Evolutionary conservation across 257 asterid species (phyloP).

Genomic region (Solanum microdontum): DNA sequence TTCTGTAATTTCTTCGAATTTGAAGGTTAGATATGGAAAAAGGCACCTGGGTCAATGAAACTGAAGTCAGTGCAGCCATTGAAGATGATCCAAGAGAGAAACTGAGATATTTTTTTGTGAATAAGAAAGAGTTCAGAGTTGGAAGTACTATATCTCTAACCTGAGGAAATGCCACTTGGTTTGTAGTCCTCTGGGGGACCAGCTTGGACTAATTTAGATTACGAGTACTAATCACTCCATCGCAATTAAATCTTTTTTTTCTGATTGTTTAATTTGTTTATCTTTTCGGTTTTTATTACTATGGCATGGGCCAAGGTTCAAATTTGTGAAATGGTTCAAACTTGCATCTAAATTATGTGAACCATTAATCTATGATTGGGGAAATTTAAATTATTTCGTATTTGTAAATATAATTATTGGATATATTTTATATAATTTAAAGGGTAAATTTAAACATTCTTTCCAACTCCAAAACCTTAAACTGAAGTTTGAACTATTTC

Average conservation of each 20-base stretch:
- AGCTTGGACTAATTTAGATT: not conserved
- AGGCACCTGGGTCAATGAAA: conserved; percentile 22
- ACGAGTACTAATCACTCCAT: too few relatives aligned
- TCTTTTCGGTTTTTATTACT: not conserved
- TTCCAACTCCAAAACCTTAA: not conserved
- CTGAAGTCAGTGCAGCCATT: conserved; percentile 44
- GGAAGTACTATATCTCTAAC: not conserved
- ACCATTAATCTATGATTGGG: not conserved
- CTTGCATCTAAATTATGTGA: not conserved
- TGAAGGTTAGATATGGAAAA: conserved; percentile 19
- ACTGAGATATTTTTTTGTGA: not conserved
- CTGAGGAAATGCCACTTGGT: not conserved
- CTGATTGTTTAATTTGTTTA: too few relatives aligned
- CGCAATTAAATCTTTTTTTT: too few relatives aligned
- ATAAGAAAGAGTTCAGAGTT: not conserved
- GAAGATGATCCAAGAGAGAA: not conserved
- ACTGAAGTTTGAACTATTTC: not conserved
- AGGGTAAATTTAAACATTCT: too few relatives aligned
- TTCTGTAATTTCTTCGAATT: conserved; percentile 6
- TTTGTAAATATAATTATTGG: too few relatives aligned
- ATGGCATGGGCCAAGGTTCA: too few relatives aligned
- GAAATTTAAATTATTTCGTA: too few relatives aligned
- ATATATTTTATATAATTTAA: too few relatives aligned
- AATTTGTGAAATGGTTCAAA: not conserved
- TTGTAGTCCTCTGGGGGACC: not conserved